Evolutionary conservation across 768 basidiomycete genomes (phyloP).

Genomic region (Pleurotus platypus): DNA sequence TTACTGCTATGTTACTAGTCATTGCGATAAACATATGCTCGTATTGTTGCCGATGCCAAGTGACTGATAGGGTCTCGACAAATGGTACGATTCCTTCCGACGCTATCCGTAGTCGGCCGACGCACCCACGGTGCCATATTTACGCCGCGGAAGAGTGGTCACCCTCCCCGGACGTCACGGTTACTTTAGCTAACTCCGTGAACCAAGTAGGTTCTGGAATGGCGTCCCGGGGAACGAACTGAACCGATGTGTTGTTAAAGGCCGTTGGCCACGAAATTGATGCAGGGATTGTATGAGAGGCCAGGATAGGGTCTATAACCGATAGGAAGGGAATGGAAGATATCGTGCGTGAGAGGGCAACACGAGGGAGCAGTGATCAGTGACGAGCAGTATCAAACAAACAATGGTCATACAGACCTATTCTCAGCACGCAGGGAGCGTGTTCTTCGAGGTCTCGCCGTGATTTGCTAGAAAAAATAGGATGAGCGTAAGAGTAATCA

Average conservation of each 20-base stretch:
- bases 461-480: slow-evolving; percentile 42
- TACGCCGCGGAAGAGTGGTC: not conserved
- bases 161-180: not conserved
- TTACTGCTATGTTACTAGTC: not conserved
- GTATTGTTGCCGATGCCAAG: not conserved
- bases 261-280: slow-evolving; percentile 53
- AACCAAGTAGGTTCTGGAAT: slow-evolving; percentile 2
- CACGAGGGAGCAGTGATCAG: slow-evolving; percentile 6
- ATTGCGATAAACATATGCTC: not conserved
- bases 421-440: slow-evolving; percentile 49
- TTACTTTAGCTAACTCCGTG: slow-evolving; percentile 8
- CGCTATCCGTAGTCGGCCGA: slow-evolving; percentile 2
- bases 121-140: not conserved
- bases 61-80: not conserved
- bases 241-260: slow-evolving; percentile 65
- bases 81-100: not conserved
- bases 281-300: slow-evolving; percentile 43
- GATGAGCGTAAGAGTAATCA: not conserved
- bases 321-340: slow-evolving; percentile 9
- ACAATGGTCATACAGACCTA: slow-evolving; percentile 37
- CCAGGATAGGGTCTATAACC: slow-evolving; percentile 44
- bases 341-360: slow-evolving; percentile 12
- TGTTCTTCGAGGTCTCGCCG: slow-evolving; percentile 43
- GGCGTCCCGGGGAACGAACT: slow-evolving; percentile 31
- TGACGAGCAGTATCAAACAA: slow-evolving; percentile 3